Base-by-base conservation (phyloP, 768 basidiomycete genomes). In the Trametes meyenii region DNA sequence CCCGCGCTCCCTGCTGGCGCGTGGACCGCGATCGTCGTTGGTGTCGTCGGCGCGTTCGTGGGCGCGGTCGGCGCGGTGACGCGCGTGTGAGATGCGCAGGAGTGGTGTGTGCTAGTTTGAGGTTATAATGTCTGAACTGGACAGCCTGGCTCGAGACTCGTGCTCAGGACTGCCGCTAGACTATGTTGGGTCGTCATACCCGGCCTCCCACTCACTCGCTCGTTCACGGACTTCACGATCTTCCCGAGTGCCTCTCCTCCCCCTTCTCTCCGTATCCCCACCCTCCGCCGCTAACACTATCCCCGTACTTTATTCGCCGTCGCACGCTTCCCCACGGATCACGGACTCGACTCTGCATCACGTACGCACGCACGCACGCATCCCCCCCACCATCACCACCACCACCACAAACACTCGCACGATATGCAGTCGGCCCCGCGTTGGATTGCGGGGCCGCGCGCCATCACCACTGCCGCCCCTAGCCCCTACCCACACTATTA, bases 11-110 rank as follows among this genome's bases (percentile, higher is more conserved):
- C 65, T 21, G 56, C 60, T 11, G 78, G 77, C n/a, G 62, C 74
- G 14, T 73, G 72, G 71, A 64, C 72, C 24, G 72, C 76, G 26
- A 52, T 79, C 26, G 53, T 75, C 40, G 50, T 81, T 8, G 81
- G 76, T 10, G 67, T 71, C 46, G 49, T 75, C 19, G 78, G 78
- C 21, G 76, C 72, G 0, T 16, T 81, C 4, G 23, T 78, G n/a
- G 79, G 79, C 50, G 68, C 65, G 35, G 42, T 44, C 8, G 63
- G 68, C 21, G 65, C 67, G 39, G 43, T 68, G 17, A 66, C 60
- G 33, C 42, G 64, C 33, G 44, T 68, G 23, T 70, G 51, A 61
- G 13, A n/a, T 17, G 14, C 21, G 26, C 35, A 10, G 46, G 23
- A 29, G 23, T 29, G 23, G 3, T 42, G 14, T 26, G 43, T 10